A percentile compares a stretch with the other conserved stretches of the same genome.
These are phyloP conservation scores for Nevesoporus exiguus DNA, from an alignment of 768 basidiomycete genomes.

Conservation along the genomic window DNA sequence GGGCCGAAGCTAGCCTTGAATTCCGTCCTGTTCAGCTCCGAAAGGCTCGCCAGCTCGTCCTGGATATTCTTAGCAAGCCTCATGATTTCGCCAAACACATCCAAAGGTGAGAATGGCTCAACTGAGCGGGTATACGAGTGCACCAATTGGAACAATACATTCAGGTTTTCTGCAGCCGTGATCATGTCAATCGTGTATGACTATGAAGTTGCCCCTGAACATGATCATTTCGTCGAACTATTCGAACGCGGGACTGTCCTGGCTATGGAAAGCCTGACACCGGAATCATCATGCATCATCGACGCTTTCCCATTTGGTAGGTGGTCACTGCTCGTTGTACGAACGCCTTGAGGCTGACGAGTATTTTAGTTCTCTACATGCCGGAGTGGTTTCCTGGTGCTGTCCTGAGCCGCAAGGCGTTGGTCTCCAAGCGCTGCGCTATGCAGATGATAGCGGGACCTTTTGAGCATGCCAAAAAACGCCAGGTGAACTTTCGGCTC, in stretches of 20 bases:
- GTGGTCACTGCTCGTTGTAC: not conserved
- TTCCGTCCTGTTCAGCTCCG: conserved; percentile 18
- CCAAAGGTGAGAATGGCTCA: conserved; percentile 3
- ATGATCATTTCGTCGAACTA: conserved; percentile 37
- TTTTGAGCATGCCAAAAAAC: conserved; percentile 12
- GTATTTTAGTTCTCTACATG: conserved; percentile 18
- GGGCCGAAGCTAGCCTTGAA: conserved; percentile 10
- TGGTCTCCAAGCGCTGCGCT: conserved; percentile 2
- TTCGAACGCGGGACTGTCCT: conserved; percentile 32
- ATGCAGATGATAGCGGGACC: conserved; percentile 16
- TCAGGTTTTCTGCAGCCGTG: conserved; percentile 34
- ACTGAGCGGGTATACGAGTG: no score
- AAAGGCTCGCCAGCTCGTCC: conserved; percentile 20
- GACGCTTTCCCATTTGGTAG: conserved; percentile 22
- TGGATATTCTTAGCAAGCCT: conserved; percentile 13
- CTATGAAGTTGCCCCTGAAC: conserved; percentile 29
- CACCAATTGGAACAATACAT: not conserved
- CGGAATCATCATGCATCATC: conserved; percentile 4
- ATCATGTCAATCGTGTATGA: conserved; percentile 43
- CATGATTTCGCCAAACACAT: conserved; percentile 1
- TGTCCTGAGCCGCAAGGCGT: conserved; percentile 26
- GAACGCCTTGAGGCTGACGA: not conserved
- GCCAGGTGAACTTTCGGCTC: conserved; percentile 5
- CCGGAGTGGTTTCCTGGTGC: conserved; percentile 26
- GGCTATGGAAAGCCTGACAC: conserved; percentile 14